A percentile compares a stretch with the other conserved stretches of the same genome.
Conservation (phyloP, 495 filamentous ascomycete species). For the Glarea lozoyensis region DNA sequence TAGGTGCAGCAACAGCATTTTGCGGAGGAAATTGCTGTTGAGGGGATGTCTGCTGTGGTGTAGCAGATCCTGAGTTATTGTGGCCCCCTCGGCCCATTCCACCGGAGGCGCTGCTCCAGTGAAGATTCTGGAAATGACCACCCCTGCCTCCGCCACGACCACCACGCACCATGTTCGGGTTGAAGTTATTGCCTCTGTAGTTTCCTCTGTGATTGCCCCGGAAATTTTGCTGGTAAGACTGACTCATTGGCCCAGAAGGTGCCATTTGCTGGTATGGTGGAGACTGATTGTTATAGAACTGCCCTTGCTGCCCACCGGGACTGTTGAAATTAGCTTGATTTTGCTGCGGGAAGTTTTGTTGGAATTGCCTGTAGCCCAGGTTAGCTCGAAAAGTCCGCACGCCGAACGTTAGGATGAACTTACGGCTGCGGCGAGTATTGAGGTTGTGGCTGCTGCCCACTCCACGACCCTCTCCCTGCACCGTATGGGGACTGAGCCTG, state of each 20-base stretch:
- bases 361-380: conserved; percentile 26
- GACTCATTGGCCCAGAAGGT: conserved; percentile 41
- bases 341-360: conserved; percentile 37
- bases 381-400: conserved; percentile 18
- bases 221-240: conserved; percentile 33
- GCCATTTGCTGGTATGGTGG: conserved; percentile 40
- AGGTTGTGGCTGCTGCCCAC: conserved; percentile 46
- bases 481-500: conserved; percentile 57
- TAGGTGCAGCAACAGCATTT: conserved; percentile 18
- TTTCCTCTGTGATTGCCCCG: conserved; percentile 23
- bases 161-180: conserved; percentile 21
- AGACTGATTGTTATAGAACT: conserved; percentile 48
- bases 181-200: conserved; percentile 24
- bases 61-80: conserved; percentile 25
- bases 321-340: conserved; percentile 37
- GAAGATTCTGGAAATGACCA: conserved; percentile 50
- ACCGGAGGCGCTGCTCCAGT: conserved; percentile 34
- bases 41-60: conserved; percentile 20
- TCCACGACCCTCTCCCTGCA: conserved; percentile 46
- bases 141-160: conserved; percentile 26
- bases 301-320: conserved; percentile 33
- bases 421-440: conserved; percentile 22
- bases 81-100: conserved; percentile 34
- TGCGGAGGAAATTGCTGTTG: conserved; percentile 19
- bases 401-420: no score